A percentile compares a stretch with the other conserved stretches of the same genome.
phyloP scores from a whole-genome alignment of 306 rosid genomes.

The Pterocarpus macrocarpus region DNA sequence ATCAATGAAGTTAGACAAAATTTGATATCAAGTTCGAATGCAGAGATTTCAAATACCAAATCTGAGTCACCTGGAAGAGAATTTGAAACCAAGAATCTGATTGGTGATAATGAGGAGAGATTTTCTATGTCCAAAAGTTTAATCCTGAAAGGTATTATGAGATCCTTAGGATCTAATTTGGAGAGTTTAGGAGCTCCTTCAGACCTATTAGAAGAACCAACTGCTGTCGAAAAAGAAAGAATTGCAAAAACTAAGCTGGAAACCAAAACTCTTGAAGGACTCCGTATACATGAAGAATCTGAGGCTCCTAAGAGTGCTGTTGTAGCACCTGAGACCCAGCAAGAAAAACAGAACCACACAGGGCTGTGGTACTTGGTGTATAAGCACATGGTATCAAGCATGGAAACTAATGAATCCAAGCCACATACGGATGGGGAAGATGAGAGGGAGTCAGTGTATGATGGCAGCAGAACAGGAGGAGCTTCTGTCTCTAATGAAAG shows the following conservation, averaged over 20 bases:
- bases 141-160: constrained; percentile 49
- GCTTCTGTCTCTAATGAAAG: constrained; percentile 40
- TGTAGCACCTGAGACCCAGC: constrained; percentile 49
- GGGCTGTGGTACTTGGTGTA: constrained; percentile 81
- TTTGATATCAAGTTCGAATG: constrained; percentile 25
- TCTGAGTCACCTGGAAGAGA: constrained; percentile 42
- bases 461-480: constrained; percentile 26
- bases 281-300: constrained; percentile 43
- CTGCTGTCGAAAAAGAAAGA: constrained; percentile 41
- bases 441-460: constrained; percentile 41
- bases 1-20: constrained; percentile 46
- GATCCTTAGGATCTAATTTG: constrained; percentile 51
- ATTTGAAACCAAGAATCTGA: constrained; percentile 42
- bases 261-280: constrained; percentile 30
- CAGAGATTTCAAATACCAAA: constrained; percentile 44
- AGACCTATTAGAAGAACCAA: constrained; percentile 32
- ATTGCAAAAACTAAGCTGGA: constrained; percentile 39
- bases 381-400: constrained; percentile 79
- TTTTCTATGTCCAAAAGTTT: constrained; percentile 42
- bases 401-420: constrained; percentile 51
- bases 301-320: constrained; percentile 28
- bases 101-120: constrained; percentile 41
- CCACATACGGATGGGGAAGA: constrained; percentile 45
- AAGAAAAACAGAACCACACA: constrained; percentile 59
- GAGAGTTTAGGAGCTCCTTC: constrained; percentile 52